Base-by-base conservation (phyloP, 2,329 filamentous ascomycete genomes). In the Pestalotiopsis sp. region DNA sequence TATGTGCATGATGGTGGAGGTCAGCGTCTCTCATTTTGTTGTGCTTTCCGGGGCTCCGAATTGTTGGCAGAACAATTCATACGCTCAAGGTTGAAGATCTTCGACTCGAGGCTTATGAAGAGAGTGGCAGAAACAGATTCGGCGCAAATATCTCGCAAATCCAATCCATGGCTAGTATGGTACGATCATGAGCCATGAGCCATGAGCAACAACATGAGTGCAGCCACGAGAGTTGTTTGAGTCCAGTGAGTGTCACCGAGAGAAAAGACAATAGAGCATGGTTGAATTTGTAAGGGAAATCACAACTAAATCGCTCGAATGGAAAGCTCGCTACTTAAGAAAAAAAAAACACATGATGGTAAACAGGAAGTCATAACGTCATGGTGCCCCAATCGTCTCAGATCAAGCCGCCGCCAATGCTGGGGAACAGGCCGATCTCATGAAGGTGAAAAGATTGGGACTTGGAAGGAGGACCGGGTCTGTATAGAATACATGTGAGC, bases 361-460 rank as follows among this genome's bases (percentile, higher is more conserved):
- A 14, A 36, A 36, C 11, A 17, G n/a, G 27, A 36, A 25, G 13
- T n/a, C 14, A 9, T 39, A 39, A 61, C 14, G 59, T 27, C 59
- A n/a, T 39, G 59, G 12, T 61, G 14, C 3, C 11, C 11, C 25
- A 61, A 7, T 39, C 59, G 20, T 36, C 13, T 64, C 39, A 64
- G 4, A 64, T 41, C 11, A 31, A 49, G 20, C 61, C 61, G 23
- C 38, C 20, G 14, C n/a, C 61, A 49, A 64, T 25, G 61, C 39
- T 64, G 7, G 61, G 61, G 27, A 64, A 64, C 20, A 64, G 14
- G 13, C 61, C 61, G 14, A 52, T 64, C 25, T 64, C 61, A 31
- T 64, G 41, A 14, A 64, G 41, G 25, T 64, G 61, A 27, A 64
- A 64, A 12, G 61, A 45, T 38, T 64, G 61, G 2, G 59, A 62